Evolutionary conservation across 306 rosid genomes (phyloP).

Genomic region (Datisca glomerata): DNA sequence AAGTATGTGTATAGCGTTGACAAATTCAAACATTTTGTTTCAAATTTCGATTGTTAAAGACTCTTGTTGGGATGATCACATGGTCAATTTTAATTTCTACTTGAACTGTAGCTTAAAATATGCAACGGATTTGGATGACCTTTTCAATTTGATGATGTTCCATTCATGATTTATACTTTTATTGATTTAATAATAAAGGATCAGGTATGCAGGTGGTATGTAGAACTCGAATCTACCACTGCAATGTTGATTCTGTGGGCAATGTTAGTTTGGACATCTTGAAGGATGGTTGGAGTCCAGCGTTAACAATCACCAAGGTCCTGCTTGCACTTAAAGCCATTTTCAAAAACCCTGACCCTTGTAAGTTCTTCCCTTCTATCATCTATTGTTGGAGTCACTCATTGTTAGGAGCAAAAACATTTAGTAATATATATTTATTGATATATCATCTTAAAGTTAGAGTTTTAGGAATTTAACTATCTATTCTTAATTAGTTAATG

Average conservation of each 20-base stretch:
- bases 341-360: constrained; percentile 63
- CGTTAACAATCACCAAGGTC: constrained; percentile 69
- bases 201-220: constrained; percentile 51
- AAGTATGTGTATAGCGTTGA: too few relatives aligned
- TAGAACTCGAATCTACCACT: constrained; percentile 85
- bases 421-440: too few relatives aligned
- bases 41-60: too few relatives aligned
- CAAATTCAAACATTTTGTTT: too few relatives aligned
- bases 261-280: constrained; percentile 51
- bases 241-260: constrained; percentile 64
- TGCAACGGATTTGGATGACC: neutral
- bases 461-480: too few relatives aligned
- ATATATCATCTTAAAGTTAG: too few relatives aligned
- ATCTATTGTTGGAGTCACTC: neutral
- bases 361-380: constrained; percentile 35
- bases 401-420: too few relatives aligned
- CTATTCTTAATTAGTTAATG: too few relatives aligned
- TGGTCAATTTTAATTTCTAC: too few relatives aligned
- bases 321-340: constrained; percentile 54
- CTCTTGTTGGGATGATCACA: too few relatives aligned
- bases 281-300: constrained; percentile 95
- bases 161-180: neutral
- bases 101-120: too few relatives aligned
- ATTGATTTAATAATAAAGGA: constrained; percentile 5
- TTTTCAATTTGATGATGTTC: neutral